A percentile compares a stretch with the other conserved stretches of the same genome.
These are phyloP conservation scores for Penicillium vulpinum DNA, from an alignment of 2,329 filamentous ascomycete species.

Conservation along the genomic window DNA sequence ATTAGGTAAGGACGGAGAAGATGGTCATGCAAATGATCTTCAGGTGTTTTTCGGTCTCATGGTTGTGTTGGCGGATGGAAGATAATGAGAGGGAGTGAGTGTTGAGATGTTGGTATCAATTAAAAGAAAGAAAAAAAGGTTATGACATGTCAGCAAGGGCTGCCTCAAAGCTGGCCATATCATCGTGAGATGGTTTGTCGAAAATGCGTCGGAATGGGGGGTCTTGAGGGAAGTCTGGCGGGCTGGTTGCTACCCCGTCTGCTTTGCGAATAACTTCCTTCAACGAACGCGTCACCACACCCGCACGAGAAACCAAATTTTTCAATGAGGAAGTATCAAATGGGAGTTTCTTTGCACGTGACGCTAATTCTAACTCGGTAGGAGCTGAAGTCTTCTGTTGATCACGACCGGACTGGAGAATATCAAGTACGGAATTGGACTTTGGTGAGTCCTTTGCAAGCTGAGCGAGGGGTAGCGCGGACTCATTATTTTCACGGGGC, in stretches of 20 bases:
- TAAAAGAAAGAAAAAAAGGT: not conserved
- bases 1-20: constrained; percentile 12
- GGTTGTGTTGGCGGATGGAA: constrained; percentile 4
- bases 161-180: constrained; percentile 33
- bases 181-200: constrained; percentile 39
- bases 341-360: constrained; percentile 56
- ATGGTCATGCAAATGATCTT: constrained; percentile 17
- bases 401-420: constrained; percentile 53
- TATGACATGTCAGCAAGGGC: constrained; percentile 26
- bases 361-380: constrained; percentile 22
- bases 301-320: constrained; percentile 58
- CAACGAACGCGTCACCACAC: constrained; percentile 50
- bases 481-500: constrained; percentile 23
- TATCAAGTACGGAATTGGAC: constrained; percentile 62
- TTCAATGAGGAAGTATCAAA: constrained; percentile 66
- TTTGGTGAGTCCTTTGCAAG: constrained; percentile 60
- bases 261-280: constrained; percentile 53
- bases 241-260: constrained; percentile 43
- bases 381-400: constrained; percentile 31
- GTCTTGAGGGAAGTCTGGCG: constrained; percentile 37
- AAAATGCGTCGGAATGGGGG: constrained; percentile 53
- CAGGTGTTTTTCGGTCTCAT: constrained; percentile 9
- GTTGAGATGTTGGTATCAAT: not conserved
- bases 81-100: constrained; percentile 14
- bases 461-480: constrained; percentile 38